Base-by-base conservation (phyloP, 352 stramenopile genomes). In the Phytopythium aichiense region DNA sequence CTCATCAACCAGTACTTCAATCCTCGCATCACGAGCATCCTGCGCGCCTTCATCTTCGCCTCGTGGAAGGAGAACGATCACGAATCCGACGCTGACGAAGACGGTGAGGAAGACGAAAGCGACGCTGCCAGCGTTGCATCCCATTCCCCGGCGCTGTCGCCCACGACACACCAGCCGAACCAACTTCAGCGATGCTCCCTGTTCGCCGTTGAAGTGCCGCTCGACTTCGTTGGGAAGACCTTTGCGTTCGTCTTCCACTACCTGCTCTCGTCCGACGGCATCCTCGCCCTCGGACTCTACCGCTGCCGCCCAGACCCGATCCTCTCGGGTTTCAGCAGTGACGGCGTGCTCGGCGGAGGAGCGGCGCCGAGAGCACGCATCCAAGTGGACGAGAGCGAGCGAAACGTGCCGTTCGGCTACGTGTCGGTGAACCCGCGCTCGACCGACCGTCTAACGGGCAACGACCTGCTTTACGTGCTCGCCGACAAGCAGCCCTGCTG, bases 1-100 rank as follows among this genome's bases (percentile, higher is more conserved):
- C 85, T 95, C 28, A 92, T 95, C 72, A 95, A 95, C 65, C 84
- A 93, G 73, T 95, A 89, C 63, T 95, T 93, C 68, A 95, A 93
- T 63, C 70, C 73, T 42, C 88, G 87, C 56, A 91, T 95, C 72
- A 95, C 92, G 65, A 90, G 82, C 33, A 95, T 95, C 60, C 60
- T 95, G 56, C 77, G 83, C 22, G 86, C 92, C 65, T 93, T 95
- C 60, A 91, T 95, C 74, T 92, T 93, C 52, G 77, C 79, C 8
- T 89, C 84, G 11, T 88, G 83, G 65, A 81, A 86, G 33, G 86
- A 84, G 60, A 74, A 67, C 15, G 66, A n/a, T 0, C 38, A 11
- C 30, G 25, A 20, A 0, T n/a, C 33, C 20, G 52, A 56, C 16
- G 25, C 7, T 5, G 38, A 49, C 33, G 33, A 31, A 33, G 52